Base-by-base conservation (phyloP, 352 stramenopile species). In the Phytopythium oedochilum region DNA sequence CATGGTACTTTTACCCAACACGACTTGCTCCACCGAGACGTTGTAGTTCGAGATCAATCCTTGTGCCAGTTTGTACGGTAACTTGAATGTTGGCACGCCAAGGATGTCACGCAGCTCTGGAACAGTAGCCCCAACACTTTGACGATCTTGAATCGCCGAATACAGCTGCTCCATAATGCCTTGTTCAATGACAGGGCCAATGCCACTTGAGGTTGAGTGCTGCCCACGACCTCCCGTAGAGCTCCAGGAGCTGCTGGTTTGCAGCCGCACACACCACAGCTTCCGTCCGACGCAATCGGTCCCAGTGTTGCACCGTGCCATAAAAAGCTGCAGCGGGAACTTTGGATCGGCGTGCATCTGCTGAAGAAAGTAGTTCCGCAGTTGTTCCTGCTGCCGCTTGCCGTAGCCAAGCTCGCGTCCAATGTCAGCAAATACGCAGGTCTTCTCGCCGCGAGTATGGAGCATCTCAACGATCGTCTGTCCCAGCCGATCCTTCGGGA, bases 381-480 rank as follows among this genome's bases (percentile, higher is more conserved):
- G 60, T 35, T 88, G 85, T 50, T 92, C 82, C 53, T 94, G 84
- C 15, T 86, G 71, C 7, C 80, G 75, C 60, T 94, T 94, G 29
- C 68, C 65, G 36, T 84, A 88, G 8, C 79, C 82, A 31, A 94
- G 63, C 36, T 92, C 82, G n/a, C 82, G 81, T 1, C 80, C 84
- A 53, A 94, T 88, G 36, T 94, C 82, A n/a, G 84, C 80, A 63
- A 94, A 88, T 29, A 94, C 82, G 51, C 80, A 90, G 23, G 78
- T 89, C 22, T 64, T 60, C 55, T 90, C 76, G 26, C 78, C 76
- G 48, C 82, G 80, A 29, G 71, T 62, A n/a, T 64, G 63, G 40
- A 94, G 64, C 55, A 91, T 83, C 14, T 71, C 65, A 1, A 81
- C 78, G 36, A 94, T 91, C 28, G 77, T 66, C 32, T 82, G 57